These are phyloP conservation scores for Boletus reticuloceps DNA, from an alignment of 768 basidiomycete species.

Conservation along the genomic window DNA sequence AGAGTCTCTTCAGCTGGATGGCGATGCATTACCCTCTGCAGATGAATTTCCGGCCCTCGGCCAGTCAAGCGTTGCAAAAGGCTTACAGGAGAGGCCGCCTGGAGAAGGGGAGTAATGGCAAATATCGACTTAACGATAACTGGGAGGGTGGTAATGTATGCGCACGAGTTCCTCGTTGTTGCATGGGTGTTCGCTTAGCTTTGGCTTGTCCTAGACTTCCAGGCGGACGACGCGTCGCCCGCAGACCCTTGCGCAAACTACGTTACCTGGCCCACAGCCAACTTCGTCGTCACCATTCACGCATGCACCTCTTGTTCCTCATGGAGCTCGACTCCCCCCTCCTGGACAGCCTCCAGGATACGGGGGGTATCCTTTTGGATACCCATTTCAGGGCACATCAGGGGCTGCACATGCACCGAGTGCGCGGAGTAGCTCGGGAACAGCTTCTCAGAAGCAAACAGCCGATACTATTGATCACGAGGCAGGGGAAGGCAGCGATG, in stretches of 20 bases:
- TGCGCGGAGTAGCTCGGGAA: conserved; percentile 1
- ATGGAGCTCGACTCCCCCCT: conserved; percentile 33
- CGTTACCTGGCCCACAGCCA: conserved; percentile 28
- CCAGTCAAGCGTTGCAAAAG: conserved; percentile 86
- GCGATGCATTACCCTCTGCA: conserved; percentile 76
- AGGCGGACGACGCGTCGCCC: conserved; percentile 78
- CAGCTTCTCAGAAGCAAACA: conserved; percentile 14
- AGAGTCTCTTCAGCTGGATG: conserved; percentile 83
- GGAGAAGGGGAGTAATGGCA: conserved; percentile 69
- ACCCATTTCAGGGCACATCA: conserved; percentile 28
- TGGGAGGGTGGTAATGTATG: conserved; percentile 85
- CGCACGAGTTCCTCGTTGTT: conserved; percentile 7
- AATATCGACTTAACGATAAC: conserved; percentile 68
- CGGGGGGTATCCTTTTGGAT: conserved; percentile 39
- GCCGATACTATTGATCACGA: conserved; percentile 26
- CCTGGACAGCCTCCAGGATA: conserved; percentile 34
- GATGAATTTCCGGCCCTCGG: conserved; percentile 86
- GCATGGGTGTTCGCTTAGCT: conserved; percentile 5
- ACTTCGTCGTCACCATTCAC: conserved; percentile 56
- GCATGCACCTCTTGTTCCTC: conserved; percentile 44
- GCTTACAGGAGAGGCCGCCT: conserved; percentile 80
- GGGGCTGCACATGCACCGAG: not conserved
- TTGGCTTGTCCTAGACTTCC: conserved; percentile 51
- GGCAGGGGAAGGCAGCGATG: conserved; percentile 48
- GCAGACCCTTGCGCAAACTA: conserved; percentile 44